Evolutionary conservation across 495 filamentous ascomycete genomes (phyloP).

Genomic region (Hypoxylon rickii): DNA sequence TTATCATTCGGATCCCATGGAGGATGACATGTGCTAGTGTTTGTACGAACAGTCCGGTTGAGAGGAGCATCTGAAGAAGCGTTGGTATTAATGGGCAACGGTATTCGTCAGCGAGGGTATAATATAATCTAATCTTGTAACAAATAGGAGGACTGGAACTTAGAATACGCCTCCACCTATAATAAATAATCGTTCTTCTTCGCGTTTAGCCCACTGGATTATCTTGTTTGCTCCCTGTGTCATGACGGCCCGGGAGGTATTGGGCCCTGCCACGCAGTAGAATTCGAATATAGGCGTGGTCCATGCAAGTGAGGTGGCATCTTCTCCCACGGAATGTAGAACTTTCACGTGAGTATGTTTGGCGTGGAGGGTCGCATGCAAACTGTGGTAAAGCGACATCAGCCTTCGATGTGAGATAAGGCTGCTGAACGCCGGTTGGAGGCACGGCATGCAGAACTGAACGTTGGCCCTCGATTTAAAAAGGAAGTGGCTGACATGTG

Average conservation of each 20-base stretch:
- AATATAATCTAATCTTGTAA: background rate
- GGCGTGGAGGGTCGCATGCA: constrained; percentile 82
- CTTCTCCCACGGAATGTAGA: constrained; percentile 73
- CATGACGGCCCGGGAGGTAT: constrained; percentile 74
- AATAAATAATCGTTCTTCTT: constrained; percentile 94
- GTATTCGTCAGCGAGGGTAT: background rate
- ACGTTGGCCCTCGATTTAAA: constrained; percentile 94
- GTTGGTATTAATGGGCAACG: background rate
- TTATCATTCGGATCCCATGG: background rate
- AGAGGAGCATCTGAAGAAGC: too few species aligned
- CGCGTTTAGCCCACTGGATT: constrained; percentile 83
- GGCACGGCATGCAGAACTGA: constrained; percentile 90
- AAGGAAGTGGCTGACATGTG: constrained; percentile 84
- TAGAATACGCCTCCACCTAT: constrained; percentile 83
- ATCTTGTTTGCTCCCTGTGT: constrained; percentile 86
- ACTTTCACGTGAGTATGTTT: constrained; percentile 84
- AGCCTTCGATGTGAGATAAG: constrained; percentile 71
- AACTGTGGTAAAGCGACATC: constrained; percentile 79
- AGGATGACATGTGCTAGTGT: too few species aligned
- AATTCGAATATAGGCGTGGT: constrained; percentile 87
- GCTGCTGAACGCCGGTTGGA: constrained; percentile 69
- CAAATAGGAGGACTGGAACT: background rate
- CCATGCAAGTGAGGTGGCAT: constrained; percentile 84
- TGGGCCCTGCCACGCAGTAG: constrained; percentile 87
- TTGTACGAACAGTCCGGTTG: too few species aligned